Percentiles rank a stretch among this genome's conserved stretches.
Evolutionary conservation across 768 basidiomycete genomes (phyloP).

Genomic region (Tubosaeta brunneosetosa): DNA sequence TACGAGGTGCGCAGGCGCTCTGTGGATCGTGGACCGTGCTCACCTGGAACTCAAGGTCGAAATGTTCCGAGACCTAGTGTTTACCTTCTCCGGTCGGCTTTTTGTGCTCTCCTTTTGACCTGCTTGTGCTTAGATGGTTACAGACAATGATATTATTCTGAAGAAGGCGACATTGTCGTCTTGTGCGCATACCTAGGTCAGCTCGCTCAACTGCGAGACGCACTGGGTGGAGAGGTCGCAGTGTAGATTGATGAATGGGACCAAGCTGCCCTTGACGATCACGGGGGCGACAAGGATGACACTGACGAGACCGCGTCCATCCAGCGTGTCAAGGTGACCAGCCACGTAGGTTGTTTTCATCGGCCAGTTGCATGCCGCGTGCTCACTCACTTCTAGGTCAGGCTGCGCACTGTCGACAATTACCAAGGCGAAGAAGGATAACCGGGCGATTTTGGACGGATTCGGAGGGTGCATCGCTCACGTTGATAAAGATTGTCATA

Average conservation of each 20-base stretch:
- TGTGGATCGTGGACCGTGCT: background rate
- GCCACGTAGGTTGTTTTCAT: conserved; percentile 38
- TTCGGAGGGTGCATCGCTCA: background rate
- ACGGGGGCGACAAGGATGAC: conserved; percentile 40
- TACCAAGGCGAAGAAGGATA: conserved; percentile 74
- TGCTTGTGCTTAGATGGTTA: background rate
- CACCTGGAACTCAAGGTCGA: conserved; percentile 24
- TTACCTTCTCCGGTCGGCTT: conserved; percentile 40
- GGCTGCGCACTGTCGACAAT: conserved; percentile 70
- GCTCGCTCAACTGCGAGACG: conserved; percentile 41
- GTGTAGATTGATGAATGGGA: conserved; percentile 69
- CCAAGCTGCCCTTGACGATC: conserved; percentile 52
- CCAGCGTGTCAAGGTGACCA: conserved; percentile 49
- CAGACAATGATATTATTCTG: conserved; percentile 46
- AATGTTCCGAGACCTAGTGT: conserved; percentile 53
- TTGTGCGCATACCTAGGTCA: conserved; percentile 53
- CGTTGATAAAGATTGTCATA: conserved; percentile 52
- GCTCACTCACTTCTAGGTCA: conserved; percentile 41
- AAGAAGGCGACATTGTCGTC: conserved; percentile 49
- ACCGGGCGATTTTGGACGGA: conserved; percentile 25
- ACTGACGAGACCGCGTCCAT: conserved; percentile 25
- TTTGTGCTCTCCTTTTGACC: background rate
- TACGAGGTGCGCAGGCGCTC: conserved; percentile 60
- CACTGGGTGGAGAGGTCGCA: conserved; percentile 44
- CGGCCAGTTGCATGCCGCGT: background rate